phyloP scores from a whole-genome alignment of 495 filamentous ascomycete species.

The Penicillium parvum region DNA sequence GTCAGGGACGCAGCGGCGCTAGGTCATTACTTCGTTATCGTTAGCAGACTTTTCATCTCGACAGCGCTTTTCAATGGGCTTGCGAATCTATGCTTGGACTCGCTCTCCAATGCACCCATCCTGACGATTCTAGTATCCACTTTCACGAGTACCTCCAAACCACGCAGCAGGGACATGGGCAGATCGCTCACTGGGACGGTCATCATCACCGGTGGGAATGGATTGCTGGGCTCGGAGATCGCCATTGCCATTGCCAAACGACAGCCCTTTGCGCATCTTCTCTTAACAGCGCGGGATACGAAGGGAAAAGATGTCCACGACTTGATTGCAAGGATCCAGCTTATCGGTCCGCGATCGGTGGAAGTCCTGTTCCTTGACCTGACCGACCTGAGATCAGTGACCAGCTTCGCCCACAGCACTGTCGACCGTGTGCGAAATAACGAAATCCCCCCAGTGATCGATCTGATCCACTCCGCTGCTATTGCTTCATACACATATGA shows the following conservation, averaged over 20 bases:
- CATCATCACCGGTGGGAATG: conserved; percentile 42
- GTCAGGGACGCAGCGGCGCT: background rate
- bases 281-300: conserved; percentile 35
- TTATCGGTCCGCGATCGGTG: conserved; percentile 38
- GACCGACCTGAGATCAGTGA: conserved; percentile 32
- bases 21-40: too few relatives aligned
- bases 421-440: conserved; percentile 34
- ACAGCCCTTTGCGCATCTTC: conserved; percentile 36
- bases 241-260: conserved; percentile 38
- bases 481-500: conserved; percentile 34
- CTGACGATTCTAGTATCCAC: background rate
- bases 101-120: background rate
- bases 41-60: too few relatives aligned
- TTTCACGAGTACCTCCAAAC: background rate
- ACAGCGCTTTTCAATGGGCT: too few relatives aligned
- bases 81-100: too few relatives aligned
- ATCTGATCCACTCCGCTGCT: conserved; percentile 38
- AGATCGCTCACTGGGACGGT: conserved; percentile 39
- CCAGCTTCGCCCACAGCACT: conserved; percentile 29
- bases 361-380: conserved; percentile 35
- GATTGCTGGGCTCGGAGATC: conserved; percentile 36
- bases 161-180: conserved; percentile 22
- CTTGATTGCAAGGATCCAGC: conserved; percentile 27
- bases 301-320: conserved; percentile 27
- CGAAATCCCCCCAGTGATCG: conserved; percentile 36